phyloP scores from a whole-genome alignment of 768 basidiomycete genomes.

The Phlebiopsis flavidoalba region DNA sequence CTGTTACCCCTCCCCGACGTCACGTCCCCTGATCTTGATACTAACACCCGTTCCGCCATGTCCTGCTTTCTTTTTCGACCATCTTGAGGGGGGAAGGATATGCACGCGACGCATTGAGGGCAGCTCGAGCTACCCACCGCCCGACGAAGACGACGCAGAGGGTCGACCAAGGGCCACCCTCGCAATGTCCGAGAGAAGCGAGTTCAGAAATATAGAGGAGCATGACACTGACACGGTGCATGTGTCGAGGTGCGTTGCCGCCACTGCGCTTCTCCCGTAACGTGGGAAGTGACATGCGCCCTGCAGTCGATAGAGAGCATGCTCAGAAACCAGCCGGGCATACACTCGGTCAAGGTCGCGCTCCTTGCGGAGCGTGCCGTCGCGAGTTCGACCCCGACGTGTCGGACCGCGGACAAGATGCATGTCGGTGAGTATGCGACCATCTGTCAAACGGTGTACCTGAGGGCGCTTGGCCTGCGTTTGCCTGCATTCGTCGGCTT shows the following conservation, averaged over 20 bases:
- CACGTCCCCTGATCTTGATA: neutral
- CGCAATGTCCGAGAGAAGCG: slow-evolving; percentile 49
- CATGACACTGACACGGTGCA: slow-evolving; percentile 89
- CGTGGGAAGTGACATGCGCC: neutral
- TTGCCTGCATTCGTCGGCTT: neutral
- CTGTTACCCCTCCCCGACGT: neutral
- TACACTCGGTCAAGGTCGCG: slow-evolving; percentile 88
- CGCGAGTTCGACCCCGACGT: slow-evolving; percentile 73
- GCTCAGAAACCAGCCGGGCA: slow-evolving; percentile 81
- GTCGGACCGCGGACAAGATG: slow-evolving; percentile 86
- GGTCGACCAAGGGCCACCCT: slow-evolving; percentile 22
- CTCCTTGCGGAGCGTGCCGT: slow-evolving; percentile 93
- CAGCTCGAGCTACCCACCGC: slow-evolving; percentile 25
- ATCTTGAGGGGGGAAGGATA: slow-evolving; percentile 1
- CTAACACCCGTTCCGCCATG: slow-evolving; percentile 6
- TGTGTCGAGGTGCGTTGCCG: slow-evolving; percentile 70
- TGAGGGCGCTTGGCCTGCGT: neutral
- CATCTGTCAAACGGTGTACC: slow-evolving; percentile 2
- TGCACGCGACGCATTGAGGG: slow-evolving; percentile 15
- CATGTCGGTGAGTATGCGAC: slow-evolving; percentile 53
- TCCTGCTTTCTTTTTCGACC: slow-evolving; percentile 9
- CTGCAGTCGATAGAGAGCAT: slow-evolving; percentile 78
- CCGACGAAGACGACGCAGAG: slow-evolving; percentile 22
- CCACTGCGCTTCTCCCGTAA: neutral
- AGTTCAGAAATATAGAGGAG: slow-evolving; percentile 78